Evolutionary conservation across 176 grass and related monocot species (phyloP).

Genomic region (Thinopyrum elongatum): DNA sequence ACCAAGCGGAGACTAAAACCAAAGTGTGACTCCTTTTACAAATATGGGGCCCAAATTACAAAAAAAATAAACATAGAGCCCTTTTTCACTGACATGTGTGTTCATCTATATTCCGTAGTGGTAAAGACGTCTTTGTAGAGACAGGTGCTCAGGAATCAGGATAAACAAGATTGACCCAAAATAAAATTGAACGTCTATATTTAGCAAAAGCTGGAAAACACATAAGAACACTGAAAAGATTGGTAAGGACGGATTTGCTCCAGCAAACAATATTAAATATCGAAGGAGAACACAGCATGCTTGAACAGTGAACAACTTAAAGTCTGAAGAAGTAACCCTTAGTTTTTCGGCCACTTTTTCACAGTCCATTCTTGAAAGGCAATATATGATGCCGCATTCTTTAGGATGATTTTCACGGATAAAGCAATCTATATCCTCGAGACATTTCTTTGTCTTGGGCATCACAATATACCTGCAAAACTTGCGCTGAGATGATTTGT

Average conservation of each 20-base stretch:
- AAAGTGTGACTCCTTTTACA: neutral
- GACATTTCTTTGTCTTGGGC: conserved; percentile 89
- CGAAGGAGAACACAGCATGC: neutral
- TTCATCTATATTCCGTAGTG: neutral
- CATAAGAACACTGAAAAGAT: neutral
- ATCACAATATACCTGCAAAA: conserved; percentile 66
- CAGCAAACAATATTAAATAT: conserved; percentile 7
- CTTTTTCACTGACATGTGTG: neutral
- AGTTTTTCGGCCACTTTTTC: conserved; percentile 92
- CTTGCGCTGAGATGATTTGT: conserved; percentile 16
- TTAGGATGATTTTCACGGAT: conserved; percentile 67
- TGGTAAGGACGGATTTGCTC: neutral
- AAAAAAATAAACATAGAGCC: neutral
- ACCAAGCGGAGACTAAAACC: neutral
- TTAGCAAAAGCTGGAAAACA: conserved; percentile 7
- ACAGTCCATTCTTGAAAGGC: conserved; percentile 91
- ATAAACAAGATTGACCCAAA: conserved; percentile 8
- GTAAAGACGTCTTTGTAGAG: neutral
- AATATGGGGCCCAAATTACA: neutral
- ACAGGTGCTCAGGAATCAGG: neutral
- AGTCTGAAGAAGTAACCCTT: conserved; percentile 47
- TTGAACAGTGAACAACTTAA: conserved; percentile 19
- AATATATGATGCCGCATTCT: conserved; percentile 93
- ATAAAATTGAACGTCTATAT: conserved; percentile 7
- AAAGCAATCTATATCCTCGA: conserved; percentile 86